phyloP scores from a whole-genome alignment of 1,139 yeast species.

The Schizosaccharomyces versatilis region DNA sequence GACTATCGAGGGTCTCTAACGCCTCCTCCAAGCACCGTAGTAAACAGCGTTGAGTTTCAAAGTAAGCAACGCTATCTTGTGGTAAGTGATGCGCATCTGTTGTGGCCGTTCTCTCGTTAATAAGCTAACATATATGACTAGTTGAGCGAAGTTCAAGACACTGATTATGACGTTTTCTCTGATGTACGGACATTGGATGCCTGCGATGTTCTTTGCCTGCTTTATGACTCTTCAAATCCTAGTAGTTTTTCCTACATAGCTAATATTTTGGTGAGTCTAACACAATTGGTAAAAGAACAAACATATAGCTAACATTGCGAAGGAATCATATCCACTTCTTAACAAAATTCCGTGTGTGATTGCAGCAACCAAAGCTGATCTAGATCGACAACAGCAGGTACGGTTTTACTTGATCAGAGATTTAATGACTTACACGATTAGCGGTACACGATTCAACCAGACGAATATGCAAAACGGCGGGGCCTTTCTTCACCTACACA shows the following conservation, averaged over 20 bases:
- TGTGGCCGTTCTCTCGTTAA: background rate
- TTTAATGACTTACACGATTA: background rate
- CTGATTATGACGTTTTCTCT: constrained; percentile 61
- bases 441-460: constrained; percentile 67
- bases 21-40: constrained; percentile 56
- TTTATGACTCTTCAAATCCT: constrained; percentile 88
- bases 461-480: constrained; percentile 49
- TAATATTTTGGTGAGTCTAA: constrained; percentile 26
- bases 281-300: background rate
- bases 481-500: constrained; percentile 62
- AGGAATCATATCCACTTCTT: constrained; percentile 4
- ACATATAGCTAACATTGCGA: background rate
- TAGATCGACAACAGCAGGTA: constrained; percentile 74
- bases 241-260: constrained; percentile 73
- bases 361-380: constrained; percentile 83
- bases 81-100: constrained; percentile 17
- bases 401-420: background rate
- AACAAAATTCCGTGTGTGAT: constrained; percentile 61
- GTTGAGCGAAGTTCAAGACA: constrained; percentile 36
- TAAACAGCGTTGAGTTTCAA: constrained; percentile 77
- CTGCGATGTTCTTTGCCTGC: constrained; percentile 75
- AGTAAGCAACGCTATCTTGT: constrained; percentile 88
- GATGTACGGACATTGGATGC: constrained; percentile 50
- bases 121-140: background rate
- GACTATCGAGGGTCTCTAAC: constrained; percentile 21